Percentiles rank a stretch among this genome's conserved stretches.
phyloP scores from a whole-genome alignment of 805 yeast genomes.

The Metschnikowia continentalis region DNA sequence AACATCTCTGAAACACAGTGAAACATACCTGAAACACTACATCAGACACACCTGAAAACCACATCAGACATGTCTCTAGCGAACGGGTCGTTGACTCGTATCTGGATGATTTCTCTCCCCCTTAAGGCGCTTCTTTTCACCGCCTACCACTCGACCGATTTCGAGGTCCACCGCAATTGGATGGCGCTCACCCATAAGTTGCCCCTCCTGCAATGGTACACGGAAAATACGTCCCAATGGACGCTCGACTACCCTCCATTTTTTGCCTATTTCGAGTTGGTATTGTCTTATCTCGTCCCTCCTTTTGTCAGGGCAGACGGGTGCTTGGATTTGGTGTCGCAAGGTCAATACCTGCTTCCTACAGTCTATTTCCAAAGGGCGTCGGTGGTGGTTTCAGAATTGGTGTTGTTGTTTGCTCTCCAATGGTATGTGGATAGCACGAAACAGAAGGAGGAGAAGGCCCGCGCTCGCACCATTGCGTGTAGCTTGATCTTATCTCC shows the following conservation, averaged over 20 bases:
- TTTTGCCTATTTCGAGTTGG: conserved; percentile 93
- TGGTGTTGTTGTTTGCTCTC: conserved; percentile 62
- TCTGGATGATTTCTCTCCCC: conserved; percentile 35
- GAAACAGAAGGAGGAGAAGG: conserved; percentile 33
- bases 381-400: conserved; percentile 77
- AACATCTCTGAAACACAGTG: too few species aligned
- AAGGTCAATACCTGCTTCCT: conserved; percentile 69
- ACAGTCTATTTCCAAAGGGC: conserved; percentile 77
- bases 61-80: conserved; percentile 1
- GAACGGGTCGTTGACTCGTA: conserved; percentile 21
- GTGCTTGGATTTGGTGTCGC: conserved; percentile 61
- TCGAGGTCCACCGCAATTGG: conserved; percentile 98
- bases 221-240: conserved; percentile 79
- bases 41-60: not conserved
- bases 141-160: conserved; percentile 91
- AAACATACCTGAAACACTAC: too few species aligned
- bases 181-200: conserved; percentile 78
- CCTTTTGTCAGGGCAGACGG: conserved; percentile 62
- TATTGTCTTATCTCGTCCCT: conserved; percentile 70
- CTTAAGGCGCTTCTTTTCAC: conserved; percentile 36
- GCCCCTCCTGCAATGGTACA: conserved; percentile 80
- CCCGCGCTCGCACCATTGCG: conserved; percentile 68
- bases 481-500: conserved; percentile 84
- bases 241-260: conserved; percentile 97
- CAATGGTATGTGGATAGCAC: conserved; percentile 64